phyloP scores from a whole-genome alignment of 495 filamentous ascomycete species.

The Lasiosphaeris hirsuta region DNA sequence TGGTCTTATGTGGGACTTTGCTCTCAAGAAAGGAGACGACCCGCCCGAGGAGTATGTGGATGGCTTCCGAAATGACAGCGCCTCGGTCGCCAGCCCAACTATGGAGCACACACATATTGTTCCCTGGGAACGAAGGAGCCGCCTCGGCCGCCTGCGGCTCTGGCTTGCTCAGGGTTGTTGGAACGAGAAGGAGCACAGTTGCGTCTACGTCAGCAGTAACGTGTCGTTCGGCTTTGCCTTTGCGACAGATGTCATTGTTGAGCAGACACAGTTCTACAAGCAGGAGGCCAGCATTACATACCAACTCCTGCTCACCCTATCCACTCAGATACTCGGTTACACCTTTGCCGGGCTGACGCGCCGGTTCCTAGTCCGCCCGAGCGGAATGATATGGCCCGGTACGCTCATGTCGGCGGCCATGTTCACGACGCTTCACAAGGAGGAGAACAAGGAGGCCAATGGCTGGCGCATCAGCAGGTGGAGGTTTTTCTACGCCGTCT shows the following conservation, averaged over 20 bases:
- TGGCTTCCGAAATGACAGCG: conserved; percentile 39
- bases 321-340: conserved; percentile 82
- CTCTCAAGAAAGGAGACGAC: conserved; percentile 61
- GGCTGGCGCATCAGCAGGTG: conserved; percentile 80
- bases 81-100: conserved; percentile 13
- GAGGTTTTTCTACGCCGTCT: conserved; percentile 77
- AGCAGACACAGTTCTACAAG: conserved; percentile 83
- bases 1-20: conserved; percentile 70
- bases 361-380: conserved; percentile 76
- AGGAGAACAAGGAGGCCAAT: conserved; percentile 73
- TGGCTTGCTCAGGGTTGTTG: conserved; percentile 78
- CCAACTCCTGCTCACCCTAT: conserved; percentile 75
- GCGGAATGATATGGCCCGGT: conserved; percentile 89
- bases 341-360: conserved; percentile 75
- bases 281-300: conserved; percentile 71
- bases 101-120: conserved; percentile 12
- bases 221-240: conserved; percentile 90
- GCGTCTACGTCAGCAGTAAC: conserved; percentile 85
- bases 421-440: conserved; percentile 81
- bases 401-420: conserved; percentile 85
- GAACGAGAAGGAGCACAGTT: conserved; percentile 86
- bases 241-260: conserved; percentile 79
- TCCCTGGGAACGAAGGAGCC: conserved; percentile 26
- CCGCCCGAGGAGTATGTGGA: conserved; percentile 58
- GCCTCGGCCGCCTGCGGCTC: conserved; percentile 49